Conservation (phyloP, 1,139 yeast genomes). For the Debaryomyces coudertii region DNA sequence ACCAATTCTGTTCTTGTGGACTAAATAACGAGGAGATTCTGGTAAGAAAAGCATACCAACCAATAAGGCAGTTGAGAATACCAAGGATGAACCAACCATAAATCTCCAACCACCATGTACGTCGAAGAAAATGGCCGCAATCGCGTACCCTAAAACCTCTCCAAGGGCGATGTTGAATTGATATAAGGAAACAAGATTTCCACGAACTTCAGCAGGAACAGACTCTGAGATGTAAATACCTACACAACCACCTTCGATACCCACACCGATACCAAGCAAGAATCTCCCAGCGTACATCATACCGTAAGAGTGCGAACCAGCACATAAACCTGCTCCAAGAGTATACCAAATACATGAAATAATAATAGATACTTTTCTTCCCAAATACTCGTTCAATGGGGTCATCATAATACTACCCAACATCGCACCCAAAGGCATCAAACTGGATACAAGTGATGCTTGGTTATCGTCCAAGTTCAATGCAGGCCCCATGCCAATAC, state of each 20-base stretch:
- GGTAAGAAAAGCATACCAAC: conserved; percentile 52
- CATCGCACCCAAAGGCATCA: conserved; percentile 66
- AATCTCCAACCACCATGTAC: conserved; percentile 62
- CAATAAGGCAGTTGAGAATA: conserved; percentile 55
- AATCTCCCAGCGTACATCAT: conserved; percentile 60
- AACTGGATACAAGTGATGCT: conserved; percentile 50
- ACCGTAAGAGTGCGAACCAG: conserved; percentile 45
- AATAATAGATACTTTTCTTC: conserved; percentile 55
- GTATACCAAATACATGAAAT: conserved; percentile 59
- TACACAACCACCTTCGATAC: conserved; percentile 64
- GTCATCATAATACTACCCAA: conserved; percentile 53
- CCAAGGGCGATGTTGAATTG: conserved; percentile 63
- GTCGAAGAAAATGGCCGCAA: conserved; percentile 57
- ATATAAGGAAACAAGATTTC: conserved; percentile 57
- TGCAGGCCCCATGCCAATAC: conserved; percentile 48
- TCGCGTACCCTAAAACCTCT: conserved; percentile 59
- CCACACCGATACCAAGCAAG: conserved; percentile 59
- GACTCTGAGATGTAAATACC: conserved; percentile 63
- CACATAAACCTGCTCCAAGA: conserved; percentile 58
- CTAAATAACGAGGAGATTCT: conserved; percentile 56
- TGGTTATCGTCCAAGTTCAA: conserved; percentile 37
- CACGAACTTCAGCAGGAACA: conserved; percentile 60
- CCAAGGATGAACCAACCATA: conserved; percentile 60
- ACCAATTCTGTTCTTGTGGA: conserved; percentile 51
- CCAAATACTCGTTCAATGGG: conserved; percentile 53